Evolutionary conservation across 202 grass and related monocot genomes (phyloP).

Genomic region (Zoysia matrella): DNA sequence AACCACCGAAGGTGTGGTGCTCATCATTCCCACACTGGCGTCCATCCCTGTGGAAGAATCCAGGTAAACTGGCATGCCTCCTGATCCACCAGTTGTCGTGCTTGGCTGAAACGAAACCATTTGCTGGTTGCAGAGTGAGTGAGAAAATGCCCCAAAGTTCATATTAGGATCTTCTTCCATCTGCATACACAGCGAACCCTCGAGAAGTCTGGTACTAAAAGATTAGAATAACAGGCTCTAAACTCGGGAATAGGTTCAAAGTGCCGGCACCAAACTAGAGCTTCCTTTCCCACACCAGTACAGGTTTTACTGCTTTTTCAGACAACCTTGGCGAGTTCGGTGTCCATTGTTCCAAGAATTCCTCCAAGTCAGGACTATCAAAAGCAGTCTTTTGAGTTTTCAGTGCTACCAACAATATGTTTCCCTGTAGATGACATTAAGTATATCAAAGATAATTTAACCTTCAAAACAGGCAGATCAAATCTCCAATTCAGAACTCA

Average conservation of each 20-base stretch:
- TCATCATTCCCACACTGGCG: conserved; percentile 48
- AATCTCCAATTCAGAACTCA: conserved; percentile 12
- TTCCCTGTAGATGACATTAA: conserved; percentile 35
- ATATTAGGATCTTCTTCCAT: conserved; percentile 75
- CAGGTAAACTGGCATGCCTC: conserved; percentile 51
- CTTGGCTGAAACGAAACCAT: conserved; percentile 86
- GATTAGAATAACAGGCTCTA: conserved; percentile 19
- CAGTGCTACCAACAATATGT: background rate
- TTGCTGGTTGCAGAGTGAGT: conserved; percentile 76
- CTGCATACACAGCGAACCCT: conserved; percentile 39
- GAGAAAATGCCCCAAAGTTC: conserved; percentile 73
- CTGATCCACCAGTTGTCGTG: conserved; percentile 43
- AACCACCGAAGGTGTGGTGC: conserved; percentile 55
- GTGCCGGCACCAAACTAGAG: conserved; percentile 20
- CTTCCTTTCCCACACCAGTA: conserved; percentile 1
- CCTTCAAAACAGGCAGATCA: conserved; percentile 10
- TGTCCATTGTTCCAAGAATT: conserved; percentile 17
- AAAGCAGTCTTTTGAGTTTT: background rate
- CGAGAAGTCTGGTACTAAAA: conserved; percentile 38
- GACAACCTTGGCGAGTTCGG: conserved; percentile 17
- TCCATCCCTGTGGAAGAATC: conserved; percentile 53
- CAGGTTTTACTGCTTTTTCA: conserved; percentile 1
- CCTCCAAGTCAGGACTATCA: conserved; percentile 13
- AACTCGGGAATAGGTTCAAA: conserved; percentile 31
- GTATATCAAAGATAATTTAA: conserved; percentile 14